phyloP scores from a whole-genome alignment of 2,329 filamentous ascomycete genomes.

The Aschersonia sp. region DNA sequence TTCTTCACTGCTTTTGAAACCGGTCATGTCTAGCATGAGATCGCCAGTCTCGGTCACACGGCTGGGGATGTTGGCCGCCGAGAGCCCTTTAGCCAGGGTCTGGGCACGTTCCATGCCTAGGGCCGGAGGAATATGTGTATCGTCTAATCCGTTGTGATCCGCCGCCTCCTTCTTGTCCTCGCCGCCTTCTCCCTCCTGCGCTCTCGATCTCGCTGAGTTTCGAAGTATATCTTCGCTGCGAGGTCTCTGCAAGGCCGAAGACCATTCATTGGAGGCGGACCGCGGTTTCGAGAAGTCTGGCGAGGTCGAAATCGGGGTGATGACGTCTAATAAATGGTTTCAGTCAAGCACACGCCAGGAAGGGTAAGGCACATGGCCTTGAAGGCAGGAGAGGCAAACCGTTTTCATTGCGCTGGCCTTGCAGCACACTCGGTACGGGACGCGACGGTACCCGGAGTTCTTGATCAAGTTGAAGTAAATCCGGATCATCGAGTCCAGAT shows the following conservation, averaged over 20 bases:
- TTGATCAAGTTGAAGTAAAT: constrained; percentile 52
- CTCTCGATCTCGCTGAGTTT: constrained; percentile 25
- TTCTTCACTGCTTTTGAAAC: constrained; percentile 88
- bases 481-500: constrained; percentile 47
- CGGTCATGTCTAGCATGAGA: constrained; percentile 95
- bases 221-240: constrained; percentile 42
- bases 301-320: constrained; percentile 39
- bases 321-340: constrained; percentile 20
- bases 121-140: constrained; percentile 67
- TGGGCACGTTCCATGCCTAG: constrained; percentile 68
- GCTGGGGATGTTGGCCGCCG: constrained; percentile 81
- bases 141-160: constrained; percentile 25
- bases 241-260: constrained; percentile 25
- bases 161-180: constrained; percentile 19
- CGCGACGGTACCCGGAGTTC: constrained; percentile 20
- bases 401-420: constrained; percentile 12
- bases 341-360: background rate
- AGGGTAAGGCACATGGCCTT: background rate
- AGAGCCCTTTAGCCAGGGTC: constrained; percentile 73
- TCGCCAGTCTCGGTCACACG: constrained; percentile 88
- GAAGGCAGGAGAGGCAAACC: constrained; percentile 10
- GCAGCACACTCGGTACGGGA: constrained; percentile 30
- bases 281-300: constrained; percentile 32
- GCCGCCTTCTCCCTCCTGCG: constrained; percentile 1
- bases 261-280: constrained; percentile 37